Percentiles rank a stretch among this genome's conserved stretches.
Conservation (phyloP, 495 filamentous ascomycete species). For the Hypoxylon lienhwacheense region DNA sequence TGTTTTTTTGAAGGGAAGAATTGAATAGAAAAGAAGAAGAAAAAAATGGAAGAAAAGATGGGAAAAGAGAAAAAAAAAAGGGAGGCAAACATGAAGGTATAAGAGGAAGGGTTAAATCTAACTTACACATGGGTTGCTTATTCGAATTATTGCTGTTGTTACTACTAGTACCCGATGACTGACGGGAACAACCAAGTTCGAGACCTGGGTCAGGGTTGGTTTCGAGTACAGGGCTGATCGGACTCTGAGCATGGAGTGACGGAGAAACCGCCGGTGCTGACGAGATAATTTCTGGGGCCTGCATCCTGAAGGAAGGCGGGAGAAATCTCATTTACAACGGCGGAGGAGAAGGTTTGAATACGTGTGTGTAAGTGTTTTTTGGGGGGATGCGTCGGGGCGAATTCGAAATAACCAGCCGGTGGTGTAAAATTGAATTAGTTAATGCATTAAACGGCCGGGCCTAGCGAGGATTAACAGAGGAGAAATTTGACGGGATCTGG, state of each 20-base stretch:
- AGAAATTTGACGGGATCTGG: conserved; percentile 6
- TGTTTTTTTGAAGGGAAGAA: too few relatives aligned
- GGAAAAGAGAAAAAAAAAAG: too few relatives aligned
- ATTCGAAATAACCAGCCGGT: background rate
- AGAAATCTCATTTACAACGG: background rate
- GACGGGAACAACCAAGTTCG: conserved; percentile 1
- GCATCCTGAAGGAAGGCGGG: conserved; percentile 27
- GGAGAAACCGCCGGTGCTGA: conserved; percentile 22
- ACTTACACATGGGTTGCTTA: conserved; percentile 25
- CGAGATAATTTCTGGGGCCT: conserved; percentile 20
- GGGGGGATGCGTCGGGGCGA: background rate
- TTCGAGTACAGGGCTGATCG: background rate
- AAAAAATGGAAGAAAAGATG: background rate
- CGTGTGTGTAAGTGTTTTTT: background rate
- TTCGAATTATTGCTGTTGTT: conserved; percentile 16
- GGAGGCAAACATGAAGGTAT: too few relatives aligned
- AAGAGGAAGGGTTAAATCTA: conserved; percentile 3
- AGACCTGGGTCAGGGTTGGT: conserved; percentile 1
- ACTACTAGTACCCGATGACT: conserved; percentile 18
- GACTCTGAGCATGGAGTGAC: conserved; percentile 10
- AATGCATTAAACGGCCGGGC: conserved; percentile 19
- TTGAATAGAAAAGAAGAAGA: too few relatives aligned
- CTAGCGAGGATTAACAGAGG: conserved; percentile 8
- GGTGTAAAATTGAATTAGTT: conserved; percentile 14
- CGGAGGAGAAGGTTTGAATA: conserved; percentile 15